Evolutionary conservation across 164 flowering plant species (phyloP).

Genomic region (Buxus sempervirens): DNA sequence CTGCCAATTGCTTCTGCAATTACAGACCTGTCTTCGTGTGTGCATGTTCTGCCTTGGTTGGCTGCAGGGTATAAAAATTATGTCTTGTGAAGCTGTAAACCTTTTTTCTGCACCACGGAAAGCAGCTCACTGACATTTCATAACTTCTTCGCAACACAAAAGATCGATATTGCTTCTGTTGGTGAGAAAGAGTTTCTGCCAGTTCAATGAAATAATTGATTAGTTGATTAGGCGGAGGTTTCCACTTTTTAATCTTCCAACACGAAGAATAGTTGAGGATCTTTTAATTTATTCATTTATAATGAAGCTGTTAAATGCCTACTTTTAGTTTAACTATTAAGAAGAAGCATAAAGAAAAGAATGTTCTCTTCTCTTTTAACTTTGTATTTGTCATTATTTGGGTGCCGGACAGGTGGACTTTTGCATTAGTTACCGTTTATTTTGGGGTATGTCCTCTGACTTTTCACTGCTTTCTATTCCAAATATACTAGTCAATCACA

Average conservation of each 20-base stretch:
- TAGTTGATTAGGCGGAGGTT: not conserved
- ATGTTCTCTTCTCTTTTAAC: not conserved
- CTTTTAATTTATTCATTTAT: not conserved
- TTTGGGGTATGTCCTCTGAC: constrained; percentile 71
- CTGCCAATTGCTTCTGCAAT: too few relatives aligned
- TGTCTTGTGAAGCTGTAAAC: too few relatives aligned
- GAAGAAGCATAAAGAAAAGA: too few relatives aligned
- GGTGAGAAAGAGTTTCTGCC: not conserved
- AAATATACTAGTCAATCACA: too few relatives aligned
- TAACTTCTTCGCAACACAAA: not conserved
- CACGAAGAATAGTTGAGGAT: not conserved
- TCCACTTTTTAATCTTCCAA: not conserved
- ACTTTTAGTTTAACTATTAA: too few relatives aligned
- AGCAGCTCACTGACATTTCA: not conserved
- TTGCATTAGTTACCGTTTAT: constrained; percentile 65
- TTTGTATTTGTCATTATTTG: constrained; percentile 9
- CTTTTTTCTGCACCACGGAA: not conserved
- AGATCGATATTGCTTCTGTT: not conserved
- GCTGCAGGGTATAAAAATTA: too few relatives aligned
- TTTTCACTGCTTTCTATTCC: constrained; percentile 1
- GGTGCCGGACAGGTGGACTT: constrained; percentile 74
- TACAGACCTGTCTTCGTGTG: too few relatives aligned
- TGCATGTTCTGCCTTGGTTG: too few relatives aligned
- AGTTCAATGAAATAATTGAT: too few relatives aligned
- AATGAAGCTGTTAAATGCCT: not conserved